phyloP scores from a whole-genome alignment of 306 rosid genomes.

The Betula pendula region DNA sequence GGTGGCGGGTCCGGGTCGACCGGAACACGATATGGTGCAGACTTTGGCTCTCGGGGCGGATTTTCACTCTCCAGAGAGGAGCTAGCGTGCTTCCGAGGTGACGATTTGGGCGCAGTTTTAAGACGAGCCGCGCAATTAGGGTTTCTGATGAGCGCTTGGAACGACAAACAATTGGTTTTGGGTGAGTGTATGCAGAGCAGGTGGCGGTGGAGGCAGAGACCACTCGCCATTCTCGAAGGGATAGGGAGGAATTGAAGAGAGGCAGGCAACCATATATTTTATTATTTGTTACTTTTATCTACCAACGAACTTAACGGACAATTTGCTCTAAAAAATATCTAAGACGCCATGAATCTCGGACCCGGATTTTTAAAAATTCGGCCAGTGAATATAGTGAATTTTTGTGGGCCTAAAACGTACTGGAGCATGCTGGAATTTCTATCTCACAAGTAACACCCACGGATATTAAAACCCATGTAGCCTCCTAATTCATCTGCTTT shows the following conservation, averaged over 20 bases:
- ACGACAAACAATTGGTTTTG: constrained; percentile 14
- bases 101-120: constrained; percentile 27
- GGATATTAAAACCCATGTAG: no score
- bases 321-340: background rate
- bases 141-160: constrained; percentile 31
- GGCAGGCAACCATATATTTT: constrained; percentile 25
- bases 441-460: no score
- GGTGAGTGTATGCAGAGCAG: constrained; percentile 32
- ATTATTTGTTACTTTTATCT: background rate
- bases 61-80: constrained; percentile 30
- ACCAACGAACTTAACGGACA: constrained; percentile 18
- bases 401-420: no score
- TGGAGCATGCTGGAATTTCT: no score
- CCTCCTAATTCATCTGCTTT: no score
- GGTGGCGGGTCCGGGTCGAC: constrained; percentile 11
- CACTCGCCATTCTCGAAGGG: constrained; percentile 38
- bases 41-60: no score
- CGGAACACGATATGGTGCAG: background rate
- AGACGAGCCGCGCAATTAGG: constrained; percentile 19
- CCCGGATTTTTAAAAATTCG: no score
- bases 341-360: no score
- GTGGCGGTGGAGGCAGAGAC: constrained; percentile 24
- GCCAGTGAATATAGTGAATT: no score
- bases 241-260: background rate
- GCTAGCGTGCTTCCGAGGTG: constrained; percentile 21